These are phyloP conservation scores for Candida sanyaensis DNA, from an alignment of 1,139 yeast species.

Conservation along the genomic window DNA sequence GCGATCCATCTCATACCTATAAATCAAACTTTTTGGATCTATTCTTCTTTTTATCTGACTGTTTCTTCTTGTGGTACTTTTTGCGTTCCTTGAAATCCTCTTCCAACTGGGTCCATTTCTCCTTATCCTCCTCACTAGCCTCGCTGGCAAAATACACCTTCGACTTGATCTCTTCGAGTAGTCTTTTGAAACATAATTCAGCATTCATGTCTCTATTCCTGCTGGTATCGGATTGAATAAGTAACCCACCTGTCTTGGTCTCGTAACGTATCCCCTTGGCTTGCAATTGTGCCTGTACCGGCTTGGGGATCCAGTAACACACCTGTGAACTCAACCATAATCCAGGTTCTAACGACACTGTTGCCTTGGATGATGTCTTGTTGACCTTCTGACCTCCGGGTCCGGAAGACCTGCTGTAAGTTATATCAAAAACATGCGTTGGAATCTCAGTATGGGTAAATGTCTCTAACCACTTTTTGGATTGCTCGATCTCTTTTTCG, in stretches of 20 bases:
- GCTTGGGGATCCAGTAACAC: constrained; percentile 64
- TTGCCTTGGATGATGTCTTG: constrained; percentile 79
- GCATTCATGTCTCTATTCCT: constrained; percentile 63
- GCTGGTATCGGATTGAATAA: constrained; percentile 62
- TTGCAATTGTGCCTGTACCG: constrained; percentile 47
- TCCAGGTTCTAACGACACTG: constrained; percentile 51
- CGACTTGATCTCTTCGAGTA: constrained; percentile 53
- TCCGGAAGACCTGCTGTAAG: constrained; percentile 79
- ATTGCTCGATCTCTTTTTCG: constrained; percentile 27
- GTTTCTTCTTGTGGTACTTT: constrained; percentile 51
- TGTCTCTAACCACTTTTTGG: constrained; percentile 48
- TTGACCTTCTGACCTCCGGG: constrained; percentile 97
- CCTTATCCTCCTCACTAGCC: constrained; percentile 45
- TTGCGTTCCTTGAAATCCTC: constrained; percentile 50
- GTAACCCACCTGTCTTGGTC: constrained; percentile 56
- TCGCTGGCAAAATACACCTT: constrained; percentile 54
- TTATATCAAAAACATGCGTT: constrained; percentile 45
- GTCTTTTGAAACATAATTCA: constrained; percentile 59
- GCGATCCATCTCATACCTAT: not conserved
- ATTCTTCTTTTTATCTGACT: constrained; percentile 55
- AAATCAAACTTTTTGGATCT: constrained; percentile 43
- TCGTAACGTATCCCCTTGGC: constrained; percentile 50
- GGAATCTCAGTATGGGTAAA: constrained; percentile 48
- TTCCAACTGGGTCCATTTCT: constrained; percentile 57
- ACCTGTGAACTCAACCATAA: constrained; percentile 49